These are phyloP conservation scores for Sechiopsis laciniata DNA, from an alignment of 306 rosid species.

Conservation along the genomic window DNA sequence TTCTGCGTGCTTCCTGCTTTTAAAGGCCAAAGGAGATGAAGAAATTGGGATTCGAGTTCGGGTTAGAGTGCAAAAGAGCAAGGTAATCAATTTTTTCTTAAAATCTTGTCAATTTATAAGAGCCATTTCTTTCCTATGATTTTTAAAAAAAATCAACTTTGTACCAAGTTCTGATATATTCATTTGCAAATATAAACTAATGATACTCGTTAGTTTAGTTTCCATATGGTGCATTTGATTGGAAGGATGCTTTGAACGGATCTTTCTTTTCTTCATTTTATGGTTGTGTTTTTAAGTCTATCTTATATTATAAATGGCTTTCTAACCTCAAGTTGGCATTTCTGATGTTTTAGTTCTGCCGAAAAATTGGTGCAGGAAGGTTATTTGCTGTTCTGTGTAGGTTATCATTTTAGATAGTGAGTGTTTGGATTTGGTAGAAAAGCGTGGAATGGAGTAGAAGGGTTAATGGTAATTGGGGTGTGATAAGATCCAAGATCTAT, in stretches of 20 bases:
- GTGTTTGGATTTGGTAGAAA: too few species aligned
- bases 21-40: slow-evolving; percentile 92
- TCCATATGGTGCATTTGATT: background rate
- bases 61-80: slow-evolving; percentile 93
- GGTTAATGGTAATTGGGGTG: too few species aligned
- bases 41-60: slow-evolving; percentile 90
- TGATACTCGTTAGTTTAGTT: background rate
- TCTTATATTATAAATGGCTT: background rate
- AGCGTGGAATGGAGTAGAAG: too few species aligned
- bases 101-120: background rate
- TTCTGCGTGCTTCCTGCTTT: slow-evolving; percentile 24
- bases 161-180: background rate
- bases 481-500: too few species aligned
- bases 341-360: too few species aligned
- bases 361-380: background rate
- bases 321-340: background rate
- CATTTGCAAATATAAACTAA: slow-evolving; percentile 3
- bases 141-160: background rate
- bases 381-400: background rate
- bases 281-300: background rate
- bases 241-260: background rate
- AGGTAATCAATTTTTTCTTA: slow-evolving; percentile 32
- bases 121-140: background rate
- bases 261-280: background rate
- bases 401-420: too few species aligned